Evolutionary conservation across 2,329 filamentous ascomycete species (phyloP).

Genomic region (Scytalidium sp.): DNA sequence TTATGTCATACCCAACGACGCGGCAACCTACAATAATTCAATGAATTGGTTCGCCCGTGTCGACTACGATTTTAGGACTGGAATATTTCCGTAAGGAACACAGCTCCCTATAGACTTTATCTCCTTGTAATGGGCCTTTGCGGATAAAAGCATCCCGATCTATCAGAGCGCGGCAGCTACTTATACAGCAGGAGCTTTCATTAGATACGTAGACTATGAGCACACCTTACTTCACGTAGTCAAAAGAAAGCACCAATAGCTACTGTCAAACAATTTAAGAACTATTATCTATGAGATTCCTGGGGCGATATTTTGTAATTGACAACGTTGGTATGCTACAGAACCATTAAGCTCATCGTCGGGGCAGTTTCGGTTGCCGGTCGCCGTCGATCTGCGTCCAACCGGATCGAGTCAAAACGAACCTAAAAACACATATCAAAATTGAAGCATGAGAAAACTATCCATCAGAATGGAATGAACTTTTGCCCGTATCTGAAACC

Average conservation of each 20-base stretch:
- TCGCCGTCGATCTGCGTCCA: conserved; percentile 5
- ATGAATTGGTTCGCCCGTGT: too few relatives aligned
- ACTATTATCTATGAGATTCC: neutral
- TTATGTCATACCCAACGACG: too few relatives aligned
- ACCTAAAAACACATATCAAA: conserved; percentile 30
- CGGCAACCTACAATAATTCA: too few relatives aligned
- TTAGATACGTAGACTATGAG: too few relatives aligned
- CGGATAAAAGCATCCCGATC: too few relatives aligned
- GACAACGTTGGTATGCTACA: neutral
- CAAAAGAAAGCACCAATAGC: neutral
- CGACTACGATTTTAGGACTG: too few relatives aligned
- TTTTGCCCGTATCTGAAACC: conserved; percentile 18
- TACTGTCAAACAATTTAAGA: neutral
- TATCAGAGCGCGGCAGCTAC: too few relatives aligned
- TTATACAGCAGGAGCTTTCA: too few relatives aligned
- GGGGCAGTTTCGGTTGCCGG: neutral
- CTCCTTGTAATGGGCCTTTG: too few relatives aligned
- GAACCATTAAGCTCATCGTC: neutral
- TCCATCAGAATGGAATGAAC: conserved; percentile 22
- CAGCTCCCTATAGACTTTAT: too few relatives aligned
- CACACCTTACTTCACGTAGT: neutral
- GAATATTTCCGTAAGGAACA: too few relatives aligned
- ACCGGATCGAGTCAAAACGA: conserved; percentile 18
- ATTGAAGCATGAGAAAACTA: conserved; percentile 25
- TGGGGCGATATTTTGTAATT: neutral